Percentiles rank a stretch among this genome's conserved stretches.
Conservation (phyloP, 345 rosid species). For the Salix purpurea region DNA sequence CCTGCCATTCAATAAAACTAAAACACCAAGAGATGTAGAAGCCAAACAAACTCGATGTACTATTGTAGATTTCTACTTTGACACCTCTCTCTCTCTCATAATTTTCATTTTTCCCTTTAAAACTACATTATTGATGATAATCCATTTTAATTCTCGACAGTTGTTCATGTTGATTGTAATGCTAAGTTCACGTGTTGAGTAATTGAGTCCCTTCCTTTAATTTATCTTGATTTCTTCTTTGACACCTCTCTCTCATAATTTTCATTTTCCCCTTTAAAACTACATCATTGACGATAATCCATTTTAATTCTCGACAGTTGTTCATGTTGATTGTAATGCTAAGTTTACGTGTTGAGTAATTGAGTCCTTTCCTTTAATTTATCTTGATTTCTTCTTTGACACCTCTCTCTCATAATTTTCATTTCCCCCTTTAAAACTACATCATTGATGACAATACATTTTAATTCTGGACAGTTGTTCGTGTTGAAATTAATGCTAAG, state of each 20-base stretch:
- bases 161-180: neutral
- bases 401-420: no score
- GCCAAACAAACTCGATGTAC: neutral
- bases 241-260: neutral
- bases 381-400: no score
- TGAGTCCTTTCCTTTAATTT: no score
- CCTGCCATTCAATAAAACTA: neutral
- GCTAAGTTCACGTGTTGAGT: no score
- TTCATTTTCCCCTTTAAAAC: neutral
- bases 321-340: no score
- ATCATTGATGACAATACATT: neutral
- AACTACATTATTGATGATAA: no score
- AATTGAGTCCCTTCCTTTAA: no score
- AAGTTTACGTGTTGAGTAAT: no score
- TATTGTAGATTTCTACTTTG: neutral
- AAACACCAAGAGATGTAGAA: neutral
- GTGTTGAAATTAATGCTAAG: no score
- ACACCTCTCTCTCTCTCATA: neutral
- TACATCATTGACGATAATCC: neutral
- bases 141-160: neutral
- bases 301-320: neutral
- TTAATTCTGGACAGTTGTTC: neutral
- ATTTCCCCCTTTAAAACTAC: no score
- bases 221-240: neutral
- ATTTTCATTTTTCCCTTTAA: no score